Percentiles rank a stretch among this genome's conserved stretches.
Evolutionary conservation across 2,329 filamentous ascomycete species (phyloP).

Genomic region (Penicillium brevicompactum): DNA sequence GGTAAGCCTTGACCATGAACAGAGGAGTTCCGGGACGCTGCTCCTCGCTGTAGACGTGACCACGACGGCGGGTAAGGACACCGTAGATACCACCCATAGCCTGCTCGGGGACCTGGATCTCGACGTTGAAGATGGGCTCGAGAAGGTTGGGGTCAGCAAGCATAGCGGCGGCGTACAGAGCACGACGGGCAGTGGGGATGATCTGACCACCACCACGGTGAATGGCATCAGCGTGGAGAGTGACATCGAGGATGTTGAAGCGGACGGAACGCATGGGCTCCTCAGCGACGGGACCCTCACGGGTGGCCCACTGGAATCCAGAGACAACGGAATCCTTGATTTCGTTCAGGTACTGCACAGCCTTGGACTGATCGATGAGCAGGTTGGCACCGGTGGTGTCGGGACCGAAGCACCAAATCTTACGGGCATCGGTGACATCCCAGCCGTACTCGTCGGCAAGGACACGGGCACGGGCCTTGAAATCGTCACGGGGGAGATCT

Average conservation of each 20-base stretch:
- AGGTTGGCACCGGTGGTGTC: slow-evolving; percentile 98
- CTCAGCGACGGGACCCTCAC: slow-evolving; percentile 96
- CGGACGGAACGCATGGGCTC: slow-evolving; percentile 96
- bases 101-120: slow-evolving; percentile 97
- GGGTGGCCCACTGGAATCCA: slow-evolving; percentile 99
- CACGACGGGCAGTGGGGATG: slow-evolving; percentile 97
- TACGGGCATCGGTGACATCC: slow-evolving; percentile 99
- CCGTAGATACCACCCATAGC: slow-evolving; percentile 99
- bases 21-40: slow-evolving; percentile 98
- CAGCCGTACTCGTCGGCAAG: slow-evolving; percentile 96
- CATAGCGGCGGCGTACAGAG: slow-evolving; percentile 89
- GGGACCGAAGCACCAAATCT: slow-evolving; percentile 99
- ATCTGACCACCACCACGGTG: slow-evolving; percentile 99
- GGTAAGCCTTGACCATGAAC: slow-evolving; percentile 98
- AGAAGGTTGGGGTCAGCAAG: slow-evolving; percentile 88
- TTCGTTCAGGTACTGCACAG: slow-evolving; percentile 99
- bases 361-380: slow-evolving; percentile 99
- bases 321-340: slow-evolving; percentile 99
- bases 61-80: slow-evolving; percentile 95
- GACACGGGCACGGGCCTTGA: slow-evolving; percentile 96
- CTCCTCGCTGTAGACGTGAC: slow-evolving; percentile 98
- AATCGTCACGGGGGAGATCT: slow-evolving; percentile 93
- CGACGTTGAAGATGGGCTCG: slow-evolving; percentile 98
- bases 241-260: slow-evolving; percentile 99
- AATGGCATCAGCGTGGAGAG: slow-evolving; percentile 98